These are phyloP conservation scores for Orbilia oligospora DNA, from an alignment of 2,329 filamentous ascomycete genomes.

Conservation along the genomic window DNA sequence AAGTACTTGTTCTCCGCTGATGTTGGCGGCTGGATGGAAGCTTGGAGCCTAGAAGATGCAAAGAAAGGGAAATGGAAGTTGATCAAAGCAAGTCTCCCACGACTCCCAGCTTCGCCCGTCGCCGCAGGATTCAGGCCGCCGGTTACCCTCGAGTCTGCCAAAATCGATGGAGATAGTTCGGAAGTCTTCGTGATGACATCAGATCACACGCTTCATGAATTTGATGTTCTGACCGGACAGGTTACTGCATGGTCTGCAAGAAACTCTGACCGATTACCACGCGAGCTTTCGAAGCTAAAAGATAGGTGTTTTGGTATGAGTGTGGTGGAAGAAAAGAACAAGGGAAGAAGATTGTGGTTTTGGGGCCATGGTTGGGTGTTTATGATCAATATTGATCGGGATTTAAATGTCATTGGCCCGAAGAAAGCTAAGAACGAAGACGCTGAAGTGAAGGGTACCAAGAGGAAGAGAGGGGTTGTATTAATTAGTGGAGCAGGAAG, in stretches of 20 bases:
- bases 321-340: slow-evolving; percentile 65
- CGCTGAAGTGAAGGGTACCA: slow-evolving; percentile 28
- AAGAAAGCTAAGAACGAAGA: slow-evolving; percentile 32
- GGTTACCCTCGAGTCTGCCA: neutral
- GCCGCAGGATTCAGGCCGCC: slow-evolving; percentile 45
- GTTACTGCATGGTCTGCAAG: slow-evolving; percentile 88
- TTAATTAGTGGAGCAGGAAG: slow-evolving; percentile 50
- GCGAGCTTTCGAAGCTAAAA: slow-evolving; percentile 78
- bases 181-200: slow-evolving; percentile 65
- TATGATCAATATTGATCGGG: slow-evolving; percentile 74
- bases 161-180: slow-evolving; percentile 58
- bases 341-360: slow-evolving; percentile 88
- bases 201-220: slow-evolving; percentile 77
- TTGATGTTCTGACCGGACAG: slow-evolving; percentile 82
- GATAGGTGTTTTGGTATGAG: slow-evolving; percentile 85
- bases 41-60: slow-evolving; percentile 48
- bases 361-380: slow-evolving; percentile 92
- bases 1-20: slow-evolving; percentile 71
- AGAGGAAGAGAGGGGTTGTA: slow-evolving; percentile 61
- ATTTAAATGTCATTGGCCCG: slow-evolving; percentile 16
- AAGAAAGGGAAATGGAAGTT: slow-evolving; percentile 50
- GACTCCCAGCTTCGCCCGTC: slow-evolving; percentile 40
- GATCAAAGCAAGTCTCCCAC: slow-evolving; percentile 47
- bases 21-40: slow-evolving; percentile 67
- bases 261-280: slow-evolving; percentile 80